Base-by-base conservation (phyloP, 306 rosid species). In the Heteromeles arbutifolia region DNA sequence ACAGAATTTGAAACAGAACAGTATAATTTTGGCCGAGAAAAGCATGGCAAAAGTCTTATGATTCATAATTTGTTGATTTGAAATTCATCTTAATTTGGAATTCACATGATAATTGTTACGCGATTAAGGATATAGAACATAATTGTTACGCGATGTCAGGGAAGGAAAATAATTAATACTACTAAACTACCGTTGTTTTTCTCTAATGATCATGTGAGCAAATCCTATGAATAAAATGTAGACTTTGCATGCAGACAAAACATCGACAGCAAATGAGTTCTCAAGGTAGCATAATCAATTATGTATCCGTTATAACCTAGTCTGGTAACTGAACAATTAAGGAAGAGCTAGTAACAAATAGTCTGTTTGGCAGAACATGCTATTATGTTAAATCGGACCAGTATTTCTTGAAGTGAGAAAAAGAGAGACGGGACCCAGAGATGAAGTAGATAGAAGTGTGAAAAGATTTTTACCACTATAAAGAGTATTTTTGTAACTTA, bases 301-400 rank as follows among this genome's bases (percentile, higher is more conserved):
- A 37, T 75, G 43, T 64, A 69, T 80, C 50, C 28, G 63, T 68
- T 11, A 28, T 50, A 77, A 56, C 64, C 15, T 18, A 62, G 53
- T 56, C 34, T 29, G 72, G 44, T 43, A 10, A 73, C 43, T 48
- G 14, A 41, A 54, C 39, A 22, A 70, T 56, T 44, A 13, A 34
- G 65, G 18, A 75, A 17, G 25, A 43, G 26, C 39, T 17, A 58
- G 1, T n/a, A 34, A 67, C 44, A 34, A 34, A 34, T 34, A 6
- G 39, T 34, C 8, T 6, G 39, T 34, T 6, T 6, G 39, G 39
- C 39, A 34, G 9, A 32, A 32, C 37, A 32, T 5, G 37, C 37
- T 31, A 31, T 31, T 31, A 31, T 31, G 34, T 4, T 31, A 31
- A 31, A 31, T 31, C 34, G 34, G 37, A 32, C 37, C 37, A 6